Conservation (phyloP, 257 asterid genomes). For the Handroanthus guayacan region DNA sequence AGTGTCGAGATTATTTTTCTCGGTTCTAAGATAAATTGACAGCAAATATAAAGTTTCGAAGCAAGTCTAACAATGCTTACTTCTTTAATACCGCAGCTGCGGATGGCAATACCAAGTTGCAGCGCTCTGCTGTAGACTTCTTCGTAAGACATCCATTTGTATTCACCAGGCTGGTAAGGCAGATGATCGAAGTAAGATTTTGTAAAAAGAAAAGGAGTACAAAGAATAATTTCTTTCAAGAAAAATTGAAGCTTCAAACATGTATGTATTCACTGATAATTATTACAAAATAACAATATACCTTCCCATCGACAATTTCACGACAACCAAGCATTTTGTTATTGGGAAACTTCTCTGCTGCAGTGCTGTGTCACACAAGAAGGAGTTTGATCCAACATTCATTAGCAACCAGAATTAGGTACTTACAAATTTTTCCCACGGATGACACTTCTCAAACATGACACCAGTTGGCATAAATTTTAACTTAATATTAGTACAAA, state of each 20-base stretch:
- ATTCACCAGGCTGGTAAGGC: conserved; percentile 74
- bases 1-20: no score
- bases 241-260: conserved; percentile 23
- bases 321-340: conserved; percentile 92
- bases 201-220: background rate
- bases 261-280: background rate
- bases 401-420: conserved; percentile 10
- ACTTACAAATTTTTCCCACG: background rate
- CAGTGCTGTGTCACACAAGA: conserved; percentile 57
- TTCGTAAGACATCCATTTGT: conserved; percentile 87
- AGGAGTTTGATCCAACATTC: conserved; percentile 15
- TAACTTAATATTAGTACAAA: background rate
- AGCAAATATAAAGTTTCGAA: conserved; percentile 7
- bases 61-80: conserved; percentile 55
- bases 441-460: conserved; percentile 11
- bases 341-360: conserved; percentile 83
- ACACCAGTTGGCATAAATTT: background rate
- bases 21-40: background rate
- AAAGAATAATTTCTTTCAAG: no score
- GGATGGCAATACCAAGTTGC: conserved; percentile 86
- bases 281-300: conserved; percentile 39
- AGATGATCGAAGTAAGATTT: conserved; percentile 34
- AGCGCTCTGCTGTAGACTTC: conserved; percentile 77
- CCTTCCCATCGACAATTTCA: conserved; percentile 81
- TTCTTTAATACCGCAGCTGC: conserved; percentile 71